phyloP scores from a whole-genome alignment of 2,329 filamentous ascomycete species.

The Fusarium abutilonis region DNA sequence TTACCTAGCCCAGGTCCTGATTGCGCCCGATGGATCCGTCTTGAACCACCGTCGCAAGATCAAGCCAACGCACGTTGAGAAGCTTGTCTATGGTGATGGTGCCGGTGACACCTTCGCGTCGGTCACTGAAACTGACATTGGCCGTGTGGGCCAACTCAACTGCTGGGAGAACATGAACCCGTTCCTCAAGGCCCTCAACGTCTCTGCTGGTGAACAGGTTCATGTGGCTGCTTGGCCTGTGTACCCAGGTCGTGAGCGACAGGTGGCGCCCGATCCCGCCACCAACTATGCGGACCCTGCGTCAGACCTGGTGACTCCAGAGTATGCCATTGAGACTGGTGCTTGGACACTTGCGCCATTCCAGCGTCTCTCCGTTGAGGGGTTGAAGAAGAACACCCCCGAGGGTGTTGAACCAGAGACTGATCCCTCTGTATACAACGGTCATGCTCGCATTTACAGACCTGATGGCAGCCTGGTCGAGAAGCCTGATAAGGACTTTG shows the following conservation, averaged over 20 bases:
- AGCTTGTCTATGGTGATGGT: conserved; percentile 64
- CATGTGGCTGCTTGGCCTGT: conserved; percentile 47
- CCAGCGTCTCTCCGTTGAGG: conserved; percentile 41
- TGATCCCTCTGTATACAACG: conserved; percentile 39
- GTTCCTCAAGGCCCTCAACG: conserved; percentile 44
- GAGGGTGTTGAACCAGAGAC: conserved; percentile 44
- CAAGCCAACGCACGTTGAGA: conserved; percentile 61
- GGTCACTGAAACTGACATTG: conserved; percentile 61
- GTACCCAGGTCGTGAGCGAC: conserved; percentile 38
- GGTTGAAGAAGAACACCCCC: conserved; percentile 40
- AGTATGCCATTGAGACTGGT: conserved; percentile 43
- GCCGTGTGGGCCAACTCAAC: conserved; percentile 63
- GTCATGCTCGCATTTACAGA: conserved; percentile 42
- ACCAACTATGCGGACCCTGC: conserved; percentile 44
- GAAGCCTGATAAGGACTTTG: conserved; percentile 48
- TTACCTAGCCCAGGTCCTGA: conserved; percentile 63
- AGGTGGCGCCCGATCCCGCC: conserved; percentile 40
- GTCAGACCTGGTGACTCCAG: conserved; percentile 42
- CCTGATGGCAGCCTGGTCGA: conserved; percentile 41
- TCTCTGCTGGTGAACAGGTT: conserved; percentile 44
- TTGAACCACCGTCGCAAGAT: conserved; percentile 61
- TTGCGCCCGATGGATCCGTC: conserved; percentile 58
- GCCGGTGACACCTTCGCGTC: conserved; percentile 62
- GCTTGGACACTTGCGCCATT: conserved; percentile 44
- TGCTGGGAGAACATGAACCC: conserved; percentile 64